Evolutionary conservation across 805 yeast species (phyloP).

Genomic region (Nakazawaea anatomiae): DNA sequence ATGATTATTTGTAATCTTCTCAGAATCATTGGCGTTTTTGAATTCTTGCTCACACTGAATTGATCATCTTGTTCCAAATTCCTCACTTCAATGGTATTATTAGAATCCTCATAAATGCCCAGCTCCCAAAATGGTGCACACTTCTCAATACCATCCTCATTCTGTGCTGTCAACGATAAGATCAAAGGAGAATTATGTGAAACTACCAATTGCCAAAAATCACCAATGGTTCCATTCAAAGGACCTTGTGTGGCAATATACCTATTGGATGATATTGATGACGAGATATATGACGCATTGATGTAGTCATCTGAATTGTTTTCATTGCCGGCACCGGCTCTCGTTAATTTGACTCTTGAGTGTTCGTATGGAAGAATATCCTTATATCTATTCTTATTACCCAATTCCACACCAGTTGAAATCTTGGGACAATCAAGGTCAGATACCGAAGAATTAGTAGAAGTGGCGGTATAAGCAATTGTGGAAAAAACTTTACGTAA

Average conservation of each 20-base stretch:
- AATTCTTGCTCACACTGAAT: conserved; percentile 19
- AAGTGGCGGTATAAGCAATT: neutral
- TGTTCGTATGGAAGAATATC: conserved; percentile 87
- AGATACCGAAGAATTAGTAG: neutral
- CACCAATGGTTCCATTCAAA: conserved; percentile 60
- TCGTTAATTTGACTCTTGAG: conserved; percentile 60
- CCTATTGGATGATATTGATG: conserved; percentile 30
- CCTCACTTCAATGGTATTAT: conserved; percentile 18
- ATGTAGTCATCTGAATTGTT: conserved; percentile 49
- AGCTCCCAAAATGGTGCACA: conserved; percentile 79
- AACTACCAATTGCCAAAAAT: conserved; percentile 77
- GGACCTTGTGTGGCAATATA: conserved; percentile 95
- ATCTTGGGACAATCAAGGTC: conserved; percentile 35
- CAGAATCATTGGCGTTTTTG: conserved; percentile 21
- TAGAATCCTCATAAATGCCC: conserved; percentile 38
- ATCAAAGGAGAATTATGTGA: conserved; percentile 62
- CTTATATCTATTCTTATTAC: conserved; percentile 78
- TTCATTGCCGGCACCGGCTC: neutral
- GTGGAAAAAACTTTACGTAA: conserved; percentile 39
- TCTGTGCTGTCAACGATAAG: conserved; percentile 68
- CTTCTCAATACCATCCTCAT: conserved; percentile 73
- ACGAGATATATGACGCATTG: conserved; percentile 73
- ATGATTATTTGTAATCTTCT: conserved; percentile 41
- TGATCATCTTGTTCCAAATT: conserved; percentile 19
- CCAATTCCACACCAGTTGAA: conserved; percentile 75